A percentile compares a stretch with the other conserved stretches of the same genome.
Evolutionary conservation across 306 rosid species (phyloP).

Genomic region (Gynostemma pentaphyllum): DNA sequence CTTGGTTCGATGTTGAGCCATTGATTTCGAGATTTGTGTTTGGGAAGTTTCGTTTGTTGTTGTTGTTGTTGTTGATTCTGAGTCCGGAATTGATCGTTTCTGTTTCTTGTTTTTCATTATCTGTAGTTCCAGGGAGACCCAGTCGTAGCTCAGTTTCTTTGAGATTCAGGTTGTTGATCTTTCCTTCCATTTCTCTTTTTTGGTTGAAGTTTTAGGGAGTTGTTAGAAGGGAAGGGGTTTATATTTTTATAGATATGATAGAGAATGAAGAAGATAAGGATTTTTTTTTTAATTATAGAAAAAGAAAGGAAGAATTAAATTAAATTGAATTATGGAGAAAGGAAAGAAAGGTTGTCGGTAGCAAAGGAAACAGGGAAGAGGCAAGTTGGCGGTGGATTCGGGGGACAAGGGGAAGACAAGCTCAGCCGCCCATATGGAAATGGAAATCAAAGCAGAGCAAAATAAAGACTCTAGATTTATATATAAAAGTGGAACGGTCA

Average conservation of each 20-base stretch:
- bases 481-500: slow-evolving; percentile 32
- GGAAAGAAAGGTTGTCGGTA: slow-evolving; percentile 8
- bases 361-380: slow-evolving; percentile 51
- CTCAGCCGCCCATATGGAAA: slow-evolving; percentile 40
- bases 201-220: neutral
- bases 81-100: neutral
- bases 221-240: neutral
- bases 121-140: slow-evolving; percentile 63
- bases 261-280: neutral
- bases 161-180: slow-evolving; percentile 47
- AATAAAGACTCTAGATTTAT: slow-evolving; percentile 13
- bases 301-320: neutral
- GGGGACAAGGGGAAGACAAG: slow-evolving; percentile 79
- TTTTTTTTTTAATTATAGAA: neutral
- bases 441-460: no score
- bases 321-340: neutral
- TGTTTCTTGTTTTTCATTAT: slow-evolving; percentile 19
- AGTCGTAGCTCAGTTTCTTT: slow-evolving; percentile 77
- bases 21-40: slow-evolving; percentile 19
- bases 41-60: slow-evolving; percentile 48
- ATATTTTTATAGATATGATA: neutral
- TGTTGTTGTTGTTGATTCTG: no score
- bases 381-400: slow-evolving; percentile 35
- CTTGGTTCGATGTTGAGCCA: neutral
- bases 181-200: slow-evolving; percentile 36